These are phyloP conservation scores for Starmerella sp. DNA, from an alignment of 805 yeast genomes.

Conservation along the genomic window DNA sequence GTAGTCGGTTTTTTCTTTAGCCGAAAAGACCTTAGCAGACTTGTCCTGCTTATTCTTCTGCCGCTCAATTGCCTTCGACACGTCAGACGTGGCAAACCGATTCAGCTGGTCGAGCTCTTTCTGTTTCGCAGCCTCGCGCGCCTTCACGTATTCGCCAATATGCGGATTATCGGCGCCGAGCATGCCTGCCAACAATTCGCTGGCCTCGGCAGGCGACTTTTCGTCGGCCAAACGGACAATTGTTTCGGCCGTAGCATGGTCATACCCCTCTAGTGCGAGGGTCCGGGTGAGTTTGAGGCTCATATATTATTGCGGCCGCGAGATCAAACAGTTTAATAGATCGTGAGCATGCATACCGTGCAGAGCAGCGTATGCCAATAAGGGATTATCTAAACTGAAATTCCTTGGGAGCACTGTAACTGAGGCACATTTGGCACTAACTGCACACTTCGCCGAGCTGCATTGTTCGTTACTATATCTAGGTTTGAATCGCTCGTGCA, in stretches of 20 bases:
- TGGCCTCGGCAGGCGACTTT: slow-evolving; percentile 18
- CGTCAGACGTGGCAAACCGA: neutral
- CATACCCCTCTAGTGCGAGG: slow-evolving; percentile 21
- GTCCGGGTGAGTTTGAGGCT: slow-evolving; percentile 8
- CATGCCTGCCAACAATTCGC: slow-evolving; percentile 16
- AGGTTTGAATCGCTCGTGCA: too few relatives aligned
- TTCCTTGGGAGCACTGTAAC: too few relatives aligned
- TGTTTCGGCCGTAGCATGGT: slow-evolving; percentile 21
- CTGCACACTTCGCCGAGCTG: too few relatives aligned
- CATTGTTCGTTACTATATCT: too few relatives aligned
- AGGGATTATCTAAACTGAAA: too few relatives aligned
- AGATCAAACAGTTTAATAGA: too few relatives aligned
- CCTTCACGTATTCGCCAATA: slow-evolving; percentile 12
- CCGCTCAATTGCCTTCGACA: slow-evolving; percentile 1
- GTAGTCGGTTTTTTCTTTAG: slow-evolving; percentile 39
- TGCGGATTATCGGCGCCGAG: slow-evolving; percentile 12
- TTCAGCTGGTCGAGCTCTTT: neutral
- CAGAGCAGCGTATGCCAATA: too few relatives aligned
- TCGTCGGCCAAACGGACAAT: slow-evolving; percentile 15
- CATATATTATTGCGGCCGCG: neutral
- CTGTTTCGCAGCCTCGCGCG: slow-evolving; percentile 4
- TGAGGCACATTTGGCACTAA: too few relatives aligned
- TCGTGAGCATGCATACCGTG: too few relatives aligned
- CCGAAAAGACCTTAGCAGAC: slow-evolving; percentile 4
- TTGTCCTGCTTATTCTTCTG: neutral